Evolutionary conservation across 257 asterid genomes (phyloP).

Genomic region (Solanum chiquidenum): DNA sequence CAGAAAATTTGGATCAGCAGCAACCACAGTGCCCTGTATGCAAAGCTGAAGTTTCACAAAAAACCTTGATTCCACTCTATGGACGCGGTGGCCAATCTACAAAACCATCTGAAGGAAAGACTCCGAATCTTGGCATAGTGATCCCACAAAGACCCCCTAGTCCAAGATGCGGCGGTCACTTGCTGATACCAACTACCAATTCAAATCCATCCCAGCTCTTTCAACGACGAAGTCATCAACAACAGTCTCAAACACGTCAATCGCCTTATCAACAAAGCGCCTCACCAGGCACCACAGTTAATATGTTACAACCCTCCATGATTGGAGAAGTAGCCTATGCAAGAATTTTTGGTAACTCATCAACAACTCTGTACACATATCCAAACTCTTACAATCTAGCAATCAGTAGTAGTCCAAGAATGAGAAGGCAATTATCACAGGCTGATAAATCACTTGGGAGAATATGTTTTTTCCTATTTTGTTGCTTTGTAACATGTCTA

Average conservation of each 20-base stretch:
- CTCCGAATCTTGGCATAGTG: constrained; percentile 10
- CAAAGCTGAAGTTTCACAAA: constrained; percentile 46
- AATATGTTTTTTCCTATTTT: constrained; percentile 47
- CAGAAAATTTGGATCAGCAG: constrained; percentile 17
- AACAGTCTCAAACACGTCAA: constrained; percentile 4
- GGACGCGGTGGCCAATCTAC: constrained; percentile 50
- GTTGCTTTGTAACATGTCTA: constrained; percentile 49
- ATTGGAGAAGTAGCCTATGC: constrained; percentile 53
- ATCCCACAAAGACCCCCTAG: constrained; percentile 54
- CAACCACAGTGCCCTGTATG: constrained; percentile 69
- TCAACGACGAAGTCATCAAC: constrained; percentile 13
- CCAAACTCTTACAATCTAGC: constrained; percentile 37
- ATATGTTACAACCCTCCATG: constrained; percentile 31
- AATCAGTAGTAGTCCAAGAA: constrained; percentile 35
- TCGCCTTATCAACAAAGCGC: not conserved
- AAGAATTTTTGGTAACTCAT: constrained; percentile 42
- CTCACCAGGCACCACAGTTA: constrained; percentile 8
- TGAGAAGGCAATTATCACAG: constrained; percentile 35
- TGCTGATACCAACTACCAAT: not conserved
- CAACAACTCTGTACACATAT: constrained; percentile 29
- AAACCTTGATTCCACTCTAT: constrained; percentile 58
- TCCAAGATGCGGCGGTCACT: constrained; percentile 21
- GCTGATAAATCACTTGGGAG: constrained; percentile 52
- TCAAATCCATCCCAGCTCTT: constrained; percentile 15
- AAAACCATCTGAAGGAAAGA: constrained; percentile 17